A percentile compares a stretch with the other conserved stretches of the same genome.
These are phyloP conservation scores for Coniochaeta sp. DNA, from an alignment of 2,329 filamentous ascomycete species.

Conservation along the genomic window DNA sequence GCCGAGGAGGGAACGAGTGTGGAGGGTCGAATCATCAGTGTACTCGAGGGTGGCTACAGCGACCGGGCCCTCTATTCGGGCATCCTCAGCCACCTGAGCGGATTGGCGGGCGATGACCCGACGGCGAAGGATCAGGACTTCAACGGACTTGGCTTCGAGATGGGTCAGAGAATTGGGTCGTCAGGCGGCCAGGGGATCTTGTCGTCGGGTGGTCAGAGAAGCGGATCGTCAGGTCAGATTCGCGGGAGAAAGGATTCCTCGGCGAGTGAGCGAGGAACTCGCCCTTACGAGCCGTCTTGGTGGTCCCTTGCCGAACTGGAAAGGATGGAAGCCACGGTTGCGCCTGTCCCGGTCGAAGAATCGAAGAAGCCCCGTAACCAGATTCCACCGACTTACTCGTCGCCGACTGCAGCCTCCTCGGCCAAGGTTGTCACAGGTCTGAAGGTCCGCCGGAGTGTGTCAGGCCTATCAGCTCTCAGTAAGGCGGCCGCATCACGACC, in stretches of 20 bases:
- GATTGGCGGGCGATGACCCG: conserved; percentile 56
- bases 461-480: conserved; percentile 36
- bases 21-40: conserved; percentile 82
- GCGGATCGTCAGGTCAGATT: conserved; percentile 26
- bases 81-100: conserved; percentile 82
- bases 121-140: conserved; percentile 25
- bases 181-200: not conserved
- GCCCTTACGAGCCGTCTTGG: conserved; percentile 61
- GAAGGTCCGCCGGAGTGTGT: conserved; percentile 57
- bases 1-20: conserved; percentile 70
- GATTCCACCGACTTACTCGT: conserved; percentile 67
- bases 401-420: conserved; percentile 80
- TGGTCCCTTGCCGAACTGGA: conserved; percentile 62
- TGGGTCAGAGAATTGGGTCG: conserved; percentile 43
- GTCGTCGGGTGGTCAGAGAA: conserved; percentile 29
- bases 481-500: conserved; percentile 29
- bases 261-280: conserved; percentile 20
- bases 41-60: conserved; percentile 93
- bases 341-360: conserved; percentile 33
- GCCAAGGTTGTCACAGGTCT: conserved; percentile 68
- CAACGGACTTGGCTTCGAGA: conserved; percentile 48
- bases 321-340: conserved; percentile 56
- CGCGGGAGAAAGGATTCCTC: conserved; percentile 21
- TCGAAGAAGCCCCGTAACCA: conserved; percentile 47
- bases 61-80: conserved; percentile 85